Conservation (phyloP, 208 protist genomes). For the Acanthamoeba comandoni region DNA sequence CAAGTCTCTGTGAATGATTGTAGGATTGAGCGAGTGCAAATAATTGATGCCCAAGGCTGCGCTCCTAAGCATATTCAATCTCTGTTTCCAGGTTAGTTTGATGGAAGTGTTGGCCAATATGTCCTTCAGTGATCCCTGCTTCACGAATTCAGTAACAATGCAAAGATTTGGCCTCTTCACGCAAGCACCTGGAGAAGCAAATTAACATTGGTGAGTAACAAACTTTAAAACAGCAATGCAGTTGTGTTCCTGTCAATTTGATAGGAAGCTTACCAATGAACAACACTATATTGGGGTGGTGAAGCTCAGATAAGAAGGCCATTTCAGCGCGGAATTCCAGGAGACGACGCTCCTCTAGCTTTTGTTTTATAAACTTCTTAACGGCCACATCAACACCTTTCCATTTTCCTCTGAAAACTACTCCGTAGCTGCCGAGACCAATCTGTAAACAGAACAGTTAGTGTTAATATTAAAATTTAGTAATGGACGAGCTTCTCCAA, state of each 20-base stretch:
- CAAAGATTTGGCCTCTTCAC: constrained; percentile 69
- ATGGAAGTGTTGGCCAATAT: constrained; percentile 9
- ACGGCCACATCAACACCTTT: constrained; percentile 71
- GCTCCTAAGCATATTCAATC: constrained; percentile 12
- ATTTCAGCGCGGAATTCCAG: constrained; percentile 72
- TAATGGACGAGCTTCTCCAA: no score
- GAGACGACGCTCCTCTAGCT: constrained; percentile 32
- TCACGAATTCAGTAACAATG: constrained; percentile 74
- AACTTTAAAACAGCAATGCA: not conserved
- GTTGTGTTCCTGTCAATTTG: no score
- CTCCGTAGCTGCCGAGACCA: constrained; percentile 37
- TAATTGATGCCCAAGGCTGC: constrained; percentile 85
- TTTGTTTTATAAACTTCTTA: constrained; percentile 71
- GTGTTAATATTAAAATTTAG: not conserved
- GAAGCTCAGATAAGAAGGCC: constrained; percentile 67
- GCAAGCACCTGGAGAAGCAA: not conserved
- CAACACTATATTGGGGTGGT: constrained; percentile 72
- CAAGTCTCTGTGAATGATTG: constrained; percentile 85
- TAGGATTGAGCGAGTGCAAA: constrained; percentile 81
- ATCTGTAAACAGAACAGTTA: constrained; percentile 55
- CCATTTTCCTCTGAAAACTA: constrained; percentile 61
- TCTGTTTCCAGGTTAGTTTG: constrained; percentile 73
- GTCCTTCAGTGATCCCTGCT: constrained; percentile 51
- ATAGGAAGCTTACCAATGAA: constrained; percentile 52
- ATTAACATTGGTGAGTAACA: not conserved